Base-by-base conservation (phyloP, 768 basidiomycete species). In the Xerocomellus dryophilus region DNA sequence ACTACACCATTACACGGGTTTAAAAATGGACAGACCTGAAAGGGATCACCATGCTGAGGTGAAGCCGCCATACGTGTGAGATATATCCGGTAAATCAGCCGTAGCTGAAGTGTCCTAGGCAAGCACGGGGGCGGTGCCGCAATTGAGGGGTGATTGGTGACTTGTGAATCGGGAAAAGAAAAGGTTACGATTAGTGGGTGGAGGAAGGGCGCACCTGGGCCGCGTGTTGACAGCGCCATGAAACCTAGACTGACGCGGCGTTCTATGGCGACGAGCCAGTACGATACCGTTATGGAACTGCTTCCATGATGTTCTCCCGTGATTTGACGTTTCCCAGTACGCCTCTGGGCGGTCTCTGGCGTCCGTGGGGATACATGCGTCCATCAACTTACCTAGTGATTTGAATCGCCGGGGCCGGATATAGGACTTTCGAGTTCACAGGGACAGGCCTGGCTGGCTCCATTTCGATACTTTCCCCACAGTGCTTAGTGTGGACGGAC, bases 61-160 rank as follows among this genome's bases (percentile, higher is more conserved):
- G 57, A 51, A 53, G 47, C 49, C 29, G 54, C 55, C 20, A 53
- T 54, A 53, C 36, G 29, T 36, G 45, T 17, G 59, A 34, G 63
- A 66, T 66, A 70, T 70, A 70, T 70, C 69, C 12, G 67, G 69
- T 57, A 65, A 61, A 72, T 72, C 69, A 72, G 69, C 60, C 41
- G 6, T 6, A 57, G 45, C 15, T 38, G 49, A 27, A 51, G n/a
- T 21, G 49, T 18, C 10, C 40, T 21, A 39, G 43, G 27, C 51
- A 50, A 59, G 53, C 42, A 60, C 25, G 32, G 45, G 66, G 59
- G 51, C 62, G 62, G 65, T 68, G 60, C 61, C 65, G 67, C 40
- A 61, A 63, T 49, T 43, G 47, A 44, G 51, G 63, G 56, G 58
- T 34, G 11, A 15, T 14, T 11, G 3, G 25, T 58, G 58, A 51